Base-by-base conservation (phyloP, 768 basidiomycete genomes). In the Trametes villosa region DNA sequence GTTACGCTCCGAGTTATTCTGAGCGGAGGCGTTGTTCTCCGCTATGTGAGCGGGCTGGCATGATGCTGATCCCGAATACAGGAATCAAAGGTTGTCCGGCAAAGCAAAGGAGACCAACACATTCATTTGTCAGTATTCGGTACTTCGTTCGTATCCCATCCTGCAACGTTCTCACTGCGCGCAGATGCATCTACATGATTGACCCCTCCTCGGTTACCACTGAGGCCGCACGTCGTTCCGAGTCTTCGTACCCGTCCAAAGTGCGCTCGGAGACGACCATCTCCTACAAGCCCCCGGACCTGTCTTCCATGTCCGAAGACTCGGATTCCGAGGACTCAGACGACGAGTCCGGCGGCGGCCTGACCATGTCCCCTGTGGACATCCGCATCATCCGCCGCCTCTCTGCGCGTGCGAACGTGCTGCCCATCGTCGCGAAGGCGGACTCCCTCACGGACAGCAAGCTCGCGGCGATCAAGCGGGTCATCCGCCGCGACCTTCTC, bases 21-120 rank as follows among this genome's bases (percentile, higher is more conserved):
- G 36, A 6, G 18, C 36, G 13, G 36, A 38, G 36, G 13, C 4
- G 36, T 38, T 50, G 56, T 36, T 20, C 33, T 40, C 42, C 52
- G 60, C 40, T 34, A 33, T 13, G 41, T 44, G 57, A 59, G 22
- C 22, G 48, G 29, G 22, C 13, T 15, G 29, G 24, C 31, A 30
- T n/a, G 47, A 34, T 52, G 40, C 55, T 51, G 45, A 51, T 22
- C 6, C 17, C 49, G 46, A 54, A 1, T 42, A 42, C 60, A 93
- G 92, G 92, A 94, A 79, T 90, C 89, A 56, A 95, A 94, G 79
- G 92, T 95, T 41, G 78, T 94, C 52, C 85, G 92, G 65, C 85
- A 92, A 72, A 91, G 84, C 76, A 92, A 89, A 76, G 92, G 91
- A 49, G 92, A 95, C 75, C 90, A 92, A 67, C 93, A 94, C 67